Percentiles rank a stretch among this genome's conserved stretches.
These are phyloP conservation scores for Pelargonium australe DNA, from an alignment of 441 rosid species.

Conservation along the genomic window DNA sequence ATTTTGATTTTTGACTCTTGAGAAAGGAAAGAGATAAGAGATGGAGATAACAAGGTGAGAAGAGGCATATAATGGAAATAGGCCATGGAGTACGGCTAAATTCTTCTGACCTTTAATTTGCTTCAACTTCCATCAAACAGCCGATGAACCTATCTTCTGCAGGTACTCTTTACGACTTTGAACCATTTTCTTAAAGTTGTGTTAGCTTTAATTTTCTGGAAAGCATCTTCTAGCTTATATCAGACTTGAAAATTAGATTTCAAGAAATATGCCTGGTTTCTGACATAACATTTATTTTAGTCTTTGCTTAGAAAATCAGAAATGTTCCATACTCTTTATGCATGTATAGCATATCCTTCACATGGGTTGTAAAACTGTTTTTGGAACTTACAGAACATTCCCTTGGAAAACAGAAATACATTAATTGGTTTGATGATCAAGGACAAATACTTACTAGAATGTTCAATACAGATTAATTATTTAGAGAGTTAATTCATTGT, in stretches of 20 bases:
- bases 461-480: neutral
- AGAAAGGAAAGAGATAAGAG: neutral
- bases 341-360: no score
- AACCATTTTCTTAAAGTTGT: neutral
- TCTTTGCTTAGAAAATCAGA: neutral
- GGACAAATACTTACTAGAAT: neutral
- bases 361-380: neutral
- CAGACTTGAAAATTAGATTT: neutral
- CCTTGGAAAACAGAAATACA: neutral
- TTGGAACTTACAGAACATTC: neutral
- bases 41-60: conserved; percentile 8
- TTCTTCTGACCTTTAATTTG: conserved; percentile 22
- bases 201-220: conserved; percentile 22
- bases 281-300: neutral
- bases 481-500: no score
- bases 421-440: neutral
- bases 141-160: neutral
- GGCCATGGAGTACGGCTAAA: conserved; percentile 25
- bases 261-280: neutral
- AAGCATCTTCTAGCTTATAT: neutral
- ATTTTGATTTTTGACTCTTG: conserved; percentile 12
- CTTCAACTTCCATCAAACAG: conserved; percentile 26
- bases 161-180: neutral
- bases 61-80: conserved; percentile 18
- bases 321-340: neutral